phyloP scores from a whole-genome alignment of 495 filamentous ascomycete genomes.

The Zalerion maritima region DNA sequence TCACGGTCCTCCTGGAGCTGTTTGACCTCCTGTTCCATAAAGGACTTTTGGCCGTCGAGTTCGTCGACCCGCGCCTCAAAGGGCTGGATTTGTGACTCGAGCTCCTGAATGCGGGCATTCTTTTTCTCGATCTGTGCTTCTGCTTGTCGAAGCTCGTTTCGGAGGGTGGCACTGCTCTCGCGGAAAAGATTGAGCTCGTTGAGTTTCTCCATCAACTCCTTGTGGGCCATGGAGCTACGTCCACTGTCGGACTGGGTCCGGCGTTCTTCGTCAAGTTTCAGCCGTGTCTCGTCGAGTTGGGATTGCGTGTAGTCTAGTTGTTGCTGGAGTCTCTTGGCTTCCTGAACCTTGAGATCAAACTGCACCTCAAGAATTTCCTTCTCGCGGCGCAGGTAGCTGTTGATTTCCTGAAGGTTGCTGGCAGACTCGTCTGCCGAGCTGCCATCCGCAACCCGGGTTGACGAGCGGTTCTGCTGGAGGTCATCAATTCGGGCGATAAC shows the following conservation, averaged over 20 bases:
- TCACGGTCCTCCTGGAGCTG: slow-evolving; percentile 78
- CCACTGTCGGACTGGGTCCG: slow-evolving; percentile 58
- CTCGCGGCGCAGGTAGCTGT: slow-evolving; percentile 81
- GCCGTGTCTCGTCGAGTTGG: slow-evolving; percentile 70
- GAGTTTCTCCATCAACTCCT: slow-evolving; percentile 80
- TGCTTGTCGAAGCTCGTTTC: slow-evolving; percentile 68
- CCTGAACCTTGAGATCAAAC: slow-evolving; percentile 73
- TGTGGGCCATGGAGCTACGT: slow-evolving; percentile 56
- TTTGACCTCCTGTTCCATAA: slow-evolving; percentile 71
- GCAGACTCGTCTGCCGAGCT: slow-evolving; percentile 24
- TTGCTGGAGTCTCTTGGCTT: slow-evolving; percentile 72
- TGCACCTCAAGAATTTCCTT: slow-evolving; percentile 97
- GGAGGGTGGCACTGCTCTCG: slow-evolving; percentile 78
- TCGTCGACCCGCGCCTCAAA: slow-evolving; percentile 64
- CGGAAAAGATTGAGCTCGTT: slow-evolving; percentile 90
- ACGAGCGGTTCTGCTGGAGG: slow-evolving; percentile 63
- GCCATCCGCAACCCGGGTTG: slow-evolving; percentile 32
- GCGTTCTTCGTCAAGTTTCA: slow-evolving; percentile 80
- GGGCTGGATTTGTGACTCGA: slow-evolving; percentile 65
- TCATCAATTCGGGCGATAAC: slow-evolving; percentile 61
- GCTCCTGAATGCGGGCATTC: slow-evolving; percentile 53
- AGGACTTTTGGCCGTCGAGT: slow-evolving; percentile 62
- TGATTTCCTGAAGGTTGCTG: slow-evolving; percentile 65
- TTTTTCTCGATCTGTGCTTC: slow-evolving; percentile 62
- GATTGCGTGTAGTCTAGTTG: slow-evolving; percentile 75